A percentile compares a stretch with the other conserved stretches of the same genome.
Evolutionary conservation across 1,284 basidiomycete species (phyloP).

Genomic region (Tilletia caries): DNA sequence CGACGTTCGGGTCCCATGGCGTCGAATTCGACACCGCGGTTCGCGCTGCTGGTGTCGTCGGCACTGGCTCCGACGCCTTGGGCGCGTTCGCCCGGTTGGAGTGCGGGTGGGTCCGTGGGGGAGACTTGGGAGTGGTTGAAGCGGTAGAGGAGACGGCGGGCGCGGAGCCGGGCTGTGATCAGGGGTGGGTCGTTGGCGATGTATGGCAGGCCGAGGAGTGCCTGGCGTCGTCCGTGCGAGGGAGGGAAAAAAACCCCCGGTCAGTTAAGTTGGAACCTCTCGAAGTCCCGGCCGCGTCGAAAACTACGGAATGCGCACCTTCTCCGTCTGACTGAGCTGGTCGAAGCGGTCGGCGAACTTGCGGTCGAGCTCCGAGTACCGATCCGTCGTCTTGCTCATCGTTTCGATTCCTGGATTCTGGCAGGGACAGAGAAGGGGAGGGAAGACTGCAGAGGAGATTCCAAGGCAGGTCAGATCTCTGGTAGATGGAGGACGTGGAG

Average conservation of each 20-base stretch:
- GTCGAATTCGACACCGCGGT: constrained; percentile 7
- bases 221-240: constrained; percentile 7
- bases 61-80: constrained; percentile 15
- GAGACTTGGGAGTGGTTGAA: constrained; percentile 21
- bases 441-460: too few relatives aligned
- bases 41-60: neutral
- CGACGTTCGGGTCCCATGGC: constrained; percentile 22
- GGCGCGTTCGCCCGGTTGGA: constrained; percentile 14
- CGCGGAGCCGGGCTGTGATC: constrained; percentile 17
- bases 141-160: constrained; percentile 14
- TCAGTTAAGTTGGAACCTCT: constrained; percentile 13
- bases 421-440: too few relatives aligned
- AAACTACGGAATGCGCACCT: constrained; percentile 18
- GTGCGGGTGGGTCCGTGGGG: constrained; percentile 15
- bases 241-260: too few relatives aligned
- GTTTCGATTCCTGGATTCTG: neutral
- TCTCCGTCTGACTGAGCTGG: constrained; percentile 21
- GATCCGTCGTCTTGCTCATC: constrained; percentile 15
- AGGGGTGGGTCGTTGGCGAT: constrained; percentile 22
- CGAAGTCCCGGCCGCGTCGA: neutral
- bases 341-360: constrained; percentile 15
- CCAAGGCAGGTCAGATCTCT: too few relatives aligned
- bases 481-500: too few relatives aligned
- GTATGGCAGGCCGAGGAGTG: constrained; percentile 23
- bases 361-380: constrained; percentile 20